phyloP scores from a whole-genome alignment of 495 filamentous ascomycete species.

The Chlorociboria aeruginascens region DNA sequence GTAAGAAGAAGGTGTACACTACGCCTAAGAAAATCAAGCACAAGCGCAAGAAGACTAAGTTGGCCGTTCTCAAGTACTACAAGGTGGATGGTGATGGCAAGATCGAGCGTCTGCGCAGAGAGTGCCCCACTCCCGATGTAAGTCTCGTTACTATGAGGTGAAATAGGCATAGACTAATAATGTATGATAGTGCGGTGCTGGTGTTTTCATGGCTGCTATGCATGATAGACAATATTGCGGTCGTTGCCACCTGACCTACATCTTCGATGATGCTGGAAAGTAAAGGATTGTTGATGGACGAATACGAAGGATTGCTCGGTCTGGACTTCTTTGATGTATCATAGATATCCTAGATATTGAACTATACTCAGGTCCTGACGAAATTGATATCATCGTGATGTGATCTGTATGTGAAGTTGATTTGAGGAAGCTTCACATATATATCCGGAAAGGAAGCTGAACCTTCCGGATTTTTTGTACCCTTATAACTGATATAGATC shows the following conservation, averaged over 20 bases:
- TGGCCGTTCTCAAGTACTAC: slow-evolving; percentile 99
- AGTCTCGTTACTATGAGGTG: slow-evolving; percentile 24
- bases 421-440: not conserved
- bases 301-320: not conserved
- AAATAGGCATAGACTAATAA: slow-evolving; percentile 14
- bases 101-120: slow-evolving; percentile 97
- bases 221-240: slow-evolving; percentile 99
- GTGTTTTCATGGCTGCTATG: slow-evolving; percentile 99
- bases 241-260: slow-evolving; percentile 98
- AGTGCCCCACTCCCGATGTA: slow-evolving; percentile 88
- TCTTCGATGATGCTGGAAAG: slow-evolving; percentile 64
- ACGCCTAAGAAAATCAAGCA: slow-evolving; percentile 99
- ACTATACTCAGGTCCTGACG: slow-evolving; percentile 8
- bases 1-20: slow-evolving; percentile 99
- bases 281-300: slow-evolving; percentile 16
- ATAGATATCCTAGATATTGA: slow-evolving; percentile 12
- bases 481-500: no score
- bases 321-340: slow-evolving; percentile 8
- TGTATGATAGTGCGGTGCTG: slow-evolving; percentile 80
- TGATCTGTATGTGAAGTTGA: not conserved
- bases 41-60: slow-evolving; percentile 99
- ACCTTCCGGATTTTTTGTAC: no score
- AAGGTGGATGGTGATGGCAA: slow-evolving; percentile 99
- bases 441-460: no score
- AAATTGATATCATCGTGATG: not conserved